Base-by-base conservation (phyloP, 2,329 filamentous ascomycete species). In the Anisogramma anomala region DNA sequence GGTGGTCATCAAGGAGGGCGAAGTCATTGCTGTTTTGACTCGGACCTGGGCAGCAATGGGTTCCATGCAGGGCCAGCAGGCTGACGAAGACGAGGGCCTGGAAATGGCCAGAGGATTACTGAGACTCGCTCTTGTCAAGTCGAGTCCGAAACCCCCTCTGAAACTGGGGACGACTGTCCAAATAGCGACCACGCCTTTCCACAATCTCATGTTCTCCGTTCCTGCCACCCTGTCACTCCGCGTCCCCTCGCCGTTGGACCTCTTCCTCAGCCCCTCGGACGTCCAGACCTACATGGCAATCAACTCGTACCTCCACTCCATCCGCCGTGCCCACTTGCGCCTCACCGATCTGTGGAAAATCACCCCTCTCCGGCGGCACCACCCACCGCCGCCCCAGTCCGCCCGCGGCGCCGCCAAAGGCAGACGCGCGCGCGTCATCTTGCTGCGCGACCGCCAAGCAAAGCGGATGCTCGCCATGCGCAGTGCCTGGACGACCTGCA, bases 281-380 rank as follows among this genome's bases (percentile, higher is more conserved):
- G 63, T 94, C 9, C 73, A 82, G 36, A 74, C 76, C 1, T 98
- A 96, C 59, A 83, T 86, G 0, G 71, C 72, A n/a, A 80, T 95
- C 47, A 87, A 93, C 57, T 74, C 85, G 2, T 96, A 95, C 52
- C 72, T 98, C 0, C 66, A 95, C 8, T 83, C 85, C 0, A 79
- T 96, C 48, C 81, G 86, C 39, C 77, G 88, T 43, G 84, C 87
- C 3, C 87, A 95, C 56, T 75, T 94, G 13, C 81, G 84, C 27
- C 69, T 96, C 1, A 83, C 84, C 1, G 78, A 84, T 50, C 65
- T 96, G 1, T 96, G 91, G 88, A 88, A 86, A 56, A 79, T 84
- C 47, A 85, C 81, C 4, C 75, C 78, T 1, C 72, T 94, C 36
- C 75, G 89, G 35, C 74, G 84, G 49, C 80, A 84, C 49, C 77